A percentile compares a stretch with the other conserved stretches of the same genome.
Conservation (phyloP, 2,329 filamentous ascomycete genomes). For the Cadophora luteo-olivacea region DNA sequence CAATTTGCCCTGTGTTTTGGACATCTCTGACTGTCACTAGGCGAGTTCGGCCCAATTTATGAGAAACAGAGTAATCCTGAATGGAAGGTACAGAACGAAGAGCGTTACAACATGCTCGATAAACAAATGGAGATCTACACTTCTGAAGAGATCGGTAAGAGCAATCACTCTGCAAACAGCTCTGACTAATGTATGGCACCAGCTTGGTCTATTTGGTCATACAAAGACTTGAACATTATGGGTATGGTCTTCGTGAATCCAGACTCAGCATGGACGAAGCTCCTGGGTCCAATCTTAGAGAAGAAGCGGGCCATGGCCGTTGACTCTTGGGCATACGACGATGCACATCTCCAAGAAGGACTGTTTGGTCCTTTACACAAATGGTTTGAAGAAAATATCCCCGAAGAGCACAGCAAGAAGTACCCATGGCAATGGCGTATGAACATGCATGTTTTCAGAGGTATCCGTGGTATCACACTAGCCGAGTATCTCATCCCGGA, state of each 20-base stretch:
- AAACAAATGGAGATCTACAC: neutral
- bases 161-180: neutral
- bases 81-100: neutral
- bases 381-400: neutral
- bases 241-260: neutral
- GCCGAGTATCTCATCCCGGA: neutral
- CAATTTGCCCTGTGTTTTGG: neutral
- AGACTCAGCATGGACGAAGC: neutral
- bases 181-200: neutral
- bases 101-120: neutral
- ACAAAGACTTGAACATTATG: neutral
- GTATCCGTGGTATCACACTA: neutral
- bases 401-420: constrained; percentile 3
- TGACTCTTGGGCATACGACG: neutral
- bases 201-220: neutral
- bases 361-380: neutral
- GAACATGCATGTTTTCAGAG: constrained; percentile 6
- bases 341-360: neutral
- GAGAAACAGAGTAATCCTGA: neutral
- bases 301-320: neutral
- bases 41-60: neutral
- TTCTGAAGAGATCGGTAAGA: neutral
- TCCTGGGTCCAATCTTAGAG: neutral
- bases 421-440: constrained; percentile 9
- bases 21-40: neutral